Evolutionary conservation across 2,329 filamentous ascomycete genomes (phyloP).

Genomic region (Cladosporium sp.): DNA sequence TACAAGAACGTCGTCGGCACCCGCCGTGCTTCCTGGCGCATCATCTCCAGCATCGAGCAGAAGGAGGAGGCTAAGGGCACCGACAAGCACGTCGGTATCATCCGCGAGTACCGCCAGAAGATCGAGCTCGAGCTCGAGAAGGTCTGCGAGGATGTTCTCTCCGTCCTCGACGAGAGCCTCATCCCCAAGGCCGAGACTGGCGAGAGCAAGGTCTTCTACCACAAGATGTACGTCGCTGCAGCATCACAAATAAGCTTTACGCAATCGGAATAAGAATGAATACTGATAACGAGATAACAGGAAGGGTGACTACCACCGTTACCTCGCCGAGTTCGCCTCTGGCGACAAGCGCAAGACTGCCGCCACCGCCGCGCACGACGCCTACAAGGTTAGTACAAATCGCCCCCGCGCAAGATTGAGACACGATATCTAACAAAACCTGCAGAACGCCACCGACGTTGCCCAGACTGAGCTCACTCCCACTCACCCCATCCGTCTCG

Average conservation of each 20-base stretch:
- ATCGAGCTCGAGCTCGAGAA: conserved; percentile 96
- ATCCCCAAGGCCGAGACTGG: conserved; percentile 95
- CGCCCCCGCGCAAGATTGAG: neutral
- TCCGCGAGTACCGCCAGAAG: conserved; percentile 97
- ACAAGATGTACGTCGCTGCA: conserved; percentile 83
- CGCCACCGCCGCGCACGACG: conserved; percentile 84
- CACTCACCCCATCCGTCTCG: conserved; percentile 96
- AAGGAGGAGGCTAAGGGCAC: conserved; percentile 99
- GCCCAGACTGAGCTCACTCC: conserved; percentile 96
- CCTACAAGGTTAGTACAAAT: conserved; percentile 78
- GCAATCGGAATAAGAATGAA: neutral
- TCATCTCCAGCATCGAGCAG: conserved; percentile 99
- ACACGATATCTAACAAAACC: conserved; percentile 19
- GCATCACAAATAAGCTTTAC: neutral
- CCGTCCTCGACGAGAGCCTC: conserved; percentile 87
- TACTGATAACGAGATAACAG: conserved; percentile 48
- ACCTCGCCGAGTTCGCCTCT: conserved; percentile 88
- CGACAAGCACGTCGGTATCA: conserved; percentile 89
- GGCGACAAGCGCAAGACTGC: conserved; percentile 90
- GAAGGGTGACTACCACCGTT: conserved; percentile 97
- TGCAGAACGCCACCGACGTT: conserved; percentile 91
- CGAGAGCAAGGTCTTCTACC: conserved; percentile 99
- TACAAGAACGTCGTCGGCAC: conserved; percentile 99
- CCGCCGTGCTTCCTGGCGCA: conserved; percentile 97
- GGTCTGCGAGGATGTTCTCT: conserved; percentile 96